phyloP scores from a whole-genome alignment of 176 grass and related monocot genomes.

The Ananas comosus region DNA sequence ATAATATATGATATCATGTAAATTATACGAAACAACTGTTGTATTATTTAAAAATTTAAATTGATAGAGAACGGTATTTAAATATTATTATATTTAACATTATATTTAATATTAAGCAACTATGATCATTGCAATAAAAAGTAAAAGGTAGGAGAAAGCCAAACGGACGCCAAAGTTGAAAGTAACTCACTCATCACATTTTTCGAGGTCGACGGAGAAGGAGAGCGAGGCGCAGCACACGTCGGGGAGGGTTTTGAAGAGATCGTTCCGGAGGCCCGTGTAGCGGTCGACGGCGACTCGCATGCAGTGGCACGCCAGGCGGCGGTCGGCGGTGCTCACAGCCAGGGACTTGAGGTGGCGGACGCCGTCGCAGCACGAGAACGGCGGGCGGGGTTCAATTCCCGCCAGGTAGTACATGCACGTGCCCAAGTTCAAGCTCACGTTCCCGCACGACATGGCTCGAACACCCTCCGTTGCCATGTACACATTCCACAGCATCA shows the following conservation, averaged over 20 bases:
- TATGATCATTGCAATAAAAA: not conserved
- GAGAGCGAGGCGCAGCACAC: conserved; percentile 6
- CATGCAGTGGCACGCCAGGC: conserved; percentile 20
- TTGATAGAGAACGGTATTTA: too few species aligned
- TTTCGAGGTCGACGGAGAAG: not conserved
- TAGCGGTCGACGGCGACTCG: conserved; percentile 1
- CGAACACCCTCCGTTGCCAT: not conserved
- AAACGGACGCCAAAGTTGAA: not conserved
- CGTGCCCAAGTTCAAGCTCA: conserved; percentile 13
- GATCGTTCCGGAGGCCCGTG: not conserved
- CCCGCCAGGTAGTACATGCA: conserved; percentile 21
- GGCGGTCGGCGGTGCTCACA: conserved; percentile 7
- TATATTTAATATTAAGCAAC: too few species aligned
- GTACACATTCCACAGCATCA: not conserved
- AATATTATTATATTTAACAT: too few species aligned
- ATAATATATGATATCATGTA: too few species aligned
- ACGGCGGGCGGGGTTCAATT: not conserved
- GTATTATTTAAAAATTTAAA: too few species aligned
- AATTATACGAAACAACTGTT: too few species aligned
- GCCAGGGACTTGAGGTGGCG: conserved; percentile 14
- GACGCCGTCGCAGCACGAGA: conserved; percentile 14
- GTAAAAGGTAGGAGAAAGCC: not conserved
- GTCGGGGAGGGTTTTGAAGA: not conserved
- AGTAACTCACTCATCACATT: conserved; percentile 19
- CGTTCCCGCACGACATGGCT: conserved; percentile 30